These are phyloP conservation scores for Craspedostauros australis DNA, from an alignment of 108 stramenopile species.

Conservation along the genomic window DNA sequence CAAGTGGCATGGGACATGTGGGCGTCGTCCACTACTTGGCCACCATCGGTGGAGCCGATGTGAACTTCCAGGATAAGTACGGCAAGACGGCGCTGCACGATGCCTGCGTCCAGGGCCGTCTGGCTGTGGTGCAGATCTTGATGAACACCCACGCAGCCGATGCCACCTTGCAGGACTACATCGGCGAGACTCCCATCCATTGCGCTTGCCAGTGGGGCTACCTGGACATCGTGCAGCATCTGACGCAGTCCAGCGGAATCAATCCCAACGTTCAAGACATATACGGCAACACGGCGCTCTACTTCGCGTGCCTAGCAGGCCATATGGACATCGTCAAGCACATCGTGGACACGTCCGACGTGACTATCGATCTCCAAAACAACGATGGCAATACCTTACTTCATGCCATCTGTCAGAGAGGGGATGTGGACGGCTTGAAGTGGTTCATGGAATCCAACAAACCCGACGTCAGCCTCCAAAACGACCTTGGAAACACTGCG, in stretches of 20 bases:
- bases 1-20: background rate
- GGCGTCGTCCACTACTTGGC: conserved; percentile 1
- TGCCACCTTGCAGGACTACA: too few species aligned
- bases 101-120: too few species aligned
- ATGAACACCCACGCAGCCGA: too few species aligned
- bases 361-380: background rate
- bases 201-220: background rate
- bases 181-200: too few species aligned
- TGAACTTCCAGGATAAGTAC: background rate
- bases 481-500: background rate
- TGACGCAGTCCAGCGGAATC: too few species aligned
- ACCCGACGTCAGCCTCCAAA: background rate
- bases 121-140: too few species aligned
- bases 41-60: too few species aligned
- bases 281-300: background rate
- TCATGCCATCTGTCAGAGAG: background rate
- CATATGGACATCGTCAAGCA: background rate
- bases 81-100: background rate
- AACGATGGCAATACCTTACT: background rate
- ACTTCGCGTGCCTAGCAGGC: background rate
- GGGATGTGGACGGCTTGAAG: background rate
- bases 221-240: background rate
- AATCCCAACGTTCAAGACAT: too few species aligned
- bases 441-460: background rate
- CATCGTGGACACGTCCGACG: background rate